Base-by-base conservation (phyloP, 768 basidiomycete species). In the Chalciporus piperatus region DNA sequence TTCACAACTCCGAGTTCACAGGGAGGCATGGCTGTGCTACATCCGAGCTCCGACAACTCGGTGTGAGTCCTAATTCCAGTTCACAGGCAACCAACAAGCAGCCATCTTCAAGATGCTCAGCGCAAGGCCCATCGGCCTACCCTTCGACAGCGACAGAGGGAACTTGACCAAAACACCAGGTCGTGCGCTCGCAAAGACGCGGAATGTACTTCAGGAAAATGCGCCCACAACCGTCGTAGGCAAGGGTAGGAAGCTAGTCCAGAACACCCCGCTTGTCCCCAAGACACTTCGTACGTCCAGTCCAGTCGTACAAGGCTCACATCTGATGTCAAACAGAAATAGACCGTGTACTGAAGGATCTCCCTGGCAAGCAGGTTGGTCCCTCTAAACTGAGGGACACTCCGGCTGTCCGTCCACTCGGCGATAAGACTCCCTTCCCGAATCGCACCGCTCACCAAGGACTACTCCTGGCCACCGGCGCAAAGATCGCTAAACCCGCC, bases 361-460 rank as follows among this genome's bases (percentile, higher is more conserved):
- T 13, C 25, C 51, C 52, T 20, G 61, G 54, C 44, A 74, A 72
- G 50, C 64, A 66, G 22, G 48, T 53, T 7, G 61, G 63, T 43
- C 48, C 55, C 48, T 70, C 53, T 7, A 69, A 64, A 45, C 30
- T 32, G 13, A 63, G 54, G 50, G 63, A 57, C 37, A 58, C 68
- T 3, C 54, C 57, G 17, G 55, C 60, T 49, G 30, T 59, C 66
- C 78, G 81, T 12, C 84, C 85, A 2, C 72, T 91, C 8, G 75
- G 75, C 22, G 88, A 91, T 70, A 89, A 87, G 68, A 91, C 88
- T 1, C 88, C 88, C 2, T 84, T 84, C 58, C 81, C 82, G 3
- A 90, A 89, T 63, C 83, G 86, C 33, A 69, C 69, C 28, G 48
- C 57, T 42, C 58, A 50, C 54, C 57, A 57, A 25, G 41, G 11